Evolutionary conservation across 2,329 filamentous ascomycete genomes (phyloP).

Genomic region (Trichoderma citrinoviride): DNA sequence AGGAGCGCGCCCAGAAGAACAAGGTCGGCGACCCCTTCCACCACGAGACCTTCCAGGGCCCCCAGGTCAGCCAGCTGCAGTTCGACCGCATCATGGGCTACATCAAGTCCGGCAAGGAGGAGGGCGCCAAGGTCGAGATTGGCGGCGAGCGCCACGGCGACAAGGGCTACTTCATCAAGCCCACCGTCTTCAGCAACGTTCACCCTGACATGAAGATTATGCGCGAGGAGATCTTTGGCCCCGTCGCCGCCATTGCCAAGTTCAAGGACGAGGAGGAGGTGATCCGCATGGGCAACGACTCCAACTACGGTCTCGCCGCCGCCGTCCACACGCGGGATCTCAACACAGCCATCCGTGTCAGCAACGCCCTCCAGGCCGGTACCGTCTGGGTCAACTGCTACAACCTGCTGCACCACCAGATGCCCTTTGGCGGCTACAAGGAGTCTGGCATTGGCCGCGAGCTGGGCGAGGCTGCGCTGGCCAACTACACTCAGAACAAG

Average conservation of each 20-base stretch:
- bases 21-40: conserved; percentile 81
- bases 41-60: conserved; percentile 79
- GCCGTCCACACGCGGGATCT: conserved; percentile 80
- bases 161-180: conserved; percentile 88
- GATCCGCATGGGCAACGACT: conserved; percentile 71
- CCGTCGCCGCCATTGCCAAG: conserved; percentile 80
- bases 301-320: conserved; percentile 76
- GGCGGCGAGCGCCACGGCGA: conserved; percentile 56
- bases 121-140: conserved; percentile 60
- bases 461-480: conserved; percentile 64
- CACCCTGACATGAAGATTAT: conserved; percentile 84
- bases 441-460: conserved; percentile 76
- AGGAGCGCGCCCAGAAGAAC: conserved; percentile 70
- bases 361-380: conserved; percentile 71
- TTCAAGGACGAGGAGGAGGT: conserved; percentile 81
- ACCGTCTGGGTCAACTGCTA: conserved; percentile 61
- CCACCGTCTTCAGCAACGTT: conserved; percentile 85
- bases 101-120: conserved; percentile 65
- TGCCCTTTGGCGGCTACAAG: conserved; percentile 74
- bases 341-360: conserved; percentile 77
- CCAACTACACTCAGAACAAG: conserved; percentile 69
- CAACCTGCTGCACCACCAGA: conserved; percentile 68
- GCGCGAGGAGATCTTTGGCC: conserved; percentile 90
- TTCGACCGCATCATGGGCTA: conserved; percentile 85
- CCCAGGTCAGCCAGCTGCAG: conserved; percentile 80